Base-by-base conservation (phyloP, 2,329 filamentous ascomycete genomes). In the Neofusicoccum kwambonambiense region DNA sequence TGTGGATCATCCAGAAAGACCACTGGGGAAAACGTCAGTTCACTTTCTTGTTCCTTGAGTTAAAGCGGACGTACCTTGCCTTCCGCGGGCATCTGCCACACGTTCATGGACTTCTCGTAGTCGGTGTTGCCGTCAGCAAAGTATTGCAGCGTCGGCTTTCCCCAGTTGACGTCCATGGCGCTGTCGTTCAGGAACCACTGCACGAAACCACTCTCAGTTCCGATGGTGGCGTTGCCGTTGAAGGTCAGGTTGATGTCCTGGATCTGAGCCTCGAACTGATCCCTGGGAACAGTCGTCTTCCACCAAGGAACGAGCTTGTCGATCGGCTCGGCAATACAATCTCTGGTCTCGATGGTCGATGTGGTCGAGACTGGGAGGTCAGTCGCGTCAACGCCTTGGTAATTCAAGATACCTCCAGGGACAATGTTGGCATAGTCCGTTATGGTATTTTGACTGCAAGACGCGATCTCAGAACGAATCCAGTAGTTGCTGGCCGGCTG, bases 1-100 rank as follows among this genome's bases (percentile, higher is more conserved):
- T 72, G 64, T 83, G 80, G 54, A 84, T 80, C 66, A 80, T 77
- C 80, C 80, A 83, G 66, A 80, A 79, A 35, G 79, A 81, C 81
- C 80, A 82, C 68, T 69, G 22, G 6, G 52, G 7, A 0, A 31
- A 31, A 13, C 1, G n/a, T 22, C 19, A 19, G 19, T 15, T 41
- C n/a, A 15, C 37, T 39, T 13, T 39, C 7, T 8, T 17, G 41
- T n/a, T 15, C 15, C 8, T 8, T 3, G 7, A 8, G n/a, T n/a
- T 15, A 12, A 15, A n/a, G 41, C 41, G 15, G 15, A 17, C 64
- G 58, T 66, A 69, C 67, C 19, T 66, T 65, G 12, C 68, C 69
- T 15, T 66, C 67, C 12, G 66, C 69, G 0, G 67, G 58, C 69
- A 76, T 73, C 44, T 70, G 69, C 45, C 72, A 69, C 34, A 77